A percentile compares a stretch with the other conserved stretches of the same genome.
Evolutionary conservation across 2,329 filamentous ascomycete genomes (phyloP).

Genomic region (Epichloe amarillans): DNA sequence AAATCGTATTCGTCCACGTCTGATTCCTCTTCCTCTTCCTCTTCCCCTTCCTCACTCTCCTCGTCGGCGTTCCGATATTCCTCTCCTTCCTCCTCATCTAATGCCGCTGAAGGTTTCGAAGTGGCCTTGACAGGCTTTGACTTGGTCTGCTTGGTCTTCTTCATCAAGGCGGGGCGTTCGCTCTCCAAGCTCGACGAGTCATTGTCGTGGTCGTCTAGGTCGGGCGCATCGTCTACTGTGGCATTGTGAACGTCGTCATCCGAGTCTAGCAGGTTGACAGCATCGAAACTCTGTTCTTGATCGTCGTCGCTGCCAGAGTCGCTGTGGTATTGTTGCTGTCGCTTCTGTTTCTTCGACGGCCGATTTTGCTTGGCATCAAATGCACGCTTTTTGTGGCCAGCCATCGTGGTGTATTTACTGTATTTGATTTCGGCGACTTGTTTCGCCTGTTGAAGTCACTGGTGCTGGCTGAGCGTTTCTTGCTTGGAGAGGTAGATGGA

Average conservation of each 20-base stretch:
- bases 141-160: conserved; percentile 13
- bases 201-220: neutral
- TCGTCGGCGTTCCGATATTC: conserved; percentile 14
- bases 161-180: conserved; percentile 11
- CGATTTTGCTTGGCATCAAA: conserved; percentile 20
- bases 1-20: conserved; percentile 21
- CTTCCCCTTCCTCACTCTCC: conserved; percentile 26
- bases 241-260: conserved; percentile 44
- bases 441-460: neutral
- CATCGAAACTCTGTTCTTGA: conserved; percentile 30
- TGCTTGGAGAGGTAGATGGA: neutral
- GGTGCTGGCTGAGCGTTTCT: neutral
- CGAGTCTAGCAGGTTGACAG: conserved; percentile 42
- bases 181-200: conserved; percentile 24
- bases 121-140: conserved; percentile 10
- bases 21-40: conserved; percentile 22
- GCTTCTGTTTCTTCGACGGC: conserved; percentile 40
- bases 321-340: conserved; percentile 35
- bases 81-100: conserved; percentile 14
- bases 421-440: conserved; percentile 3
- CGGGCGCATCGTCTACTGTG: conserved; percentile 33
- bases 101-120: conserved; percentile 1
- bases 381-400: conserved; percentile 21
- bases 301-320: conserved; percentile 30
- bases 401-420: conserved; percentile 15